A percentile compares a stretch with the other conserved stretches of the same genome.
Conservation (phyloP, 257 asterid genomes). For the Ilex aquifolium region DNA sequence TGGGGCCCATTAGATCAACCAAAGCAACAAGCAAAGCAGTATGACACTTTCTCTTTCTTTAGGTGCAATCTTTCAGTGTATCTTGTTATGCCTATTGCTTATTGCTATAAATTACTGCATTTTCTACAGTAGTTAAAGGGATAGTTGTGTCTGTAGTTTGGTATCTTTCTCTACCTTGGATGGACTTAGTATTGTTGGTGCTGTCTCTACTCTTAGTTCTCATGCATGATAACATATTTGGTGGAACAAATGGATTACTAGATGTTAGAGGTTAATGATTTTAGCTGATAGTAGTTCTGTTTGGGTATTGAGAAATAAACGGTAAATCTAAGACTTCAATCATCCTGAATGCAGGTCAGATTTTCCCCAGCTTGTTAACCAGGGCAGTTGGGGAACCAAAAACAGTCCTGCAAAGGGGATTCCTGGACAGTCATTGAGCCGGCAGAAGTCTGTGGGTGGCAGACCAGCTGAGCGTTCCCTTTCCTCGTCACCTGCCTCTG, state of each 20-base stretch:
- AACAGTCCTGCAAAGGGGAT: constrained; percentile 48
- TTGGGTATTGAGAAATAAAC: too few species aligned
- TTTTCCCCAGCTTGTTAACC: constrained; percentile 68
- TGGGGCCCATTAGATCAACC: constrained; percentile 92
- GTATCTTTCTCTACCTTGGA: not conserved
- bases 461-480: constrained; percentile 20
- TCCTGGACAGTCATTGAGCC: constrained; percentile 44
- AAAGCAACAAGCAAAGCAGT: constrained; percentile 68
- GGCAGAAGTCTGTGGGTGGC: constrained; percentile 48
- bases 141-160: not conserved
- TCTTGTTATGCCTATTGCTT: not conserved
- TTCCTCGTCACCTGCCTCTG: constrained; percentile 40
- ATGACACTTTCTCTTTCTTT: constrained; percentile 23
- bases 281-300: too few species aligned
- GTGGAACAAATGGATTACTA: too few species aligned
- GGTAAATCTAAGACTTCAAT: too few species aligned
- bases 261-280: too few species aligned
- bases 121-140: not conserved
- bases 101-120: too few species aligned
- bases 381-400: constrained; percentile 64
- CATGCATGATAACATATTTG: too few species aligned
- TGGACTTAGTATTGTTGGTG: too few species aligned
- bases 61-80: not conserved
- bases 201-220: too few species aligned
- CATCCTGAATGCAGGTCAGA: constrained; percentile 48